Base-by-base conservation (phyloP, 176 grass and related monocot species). In the Microstegium vimineum region DNA sequence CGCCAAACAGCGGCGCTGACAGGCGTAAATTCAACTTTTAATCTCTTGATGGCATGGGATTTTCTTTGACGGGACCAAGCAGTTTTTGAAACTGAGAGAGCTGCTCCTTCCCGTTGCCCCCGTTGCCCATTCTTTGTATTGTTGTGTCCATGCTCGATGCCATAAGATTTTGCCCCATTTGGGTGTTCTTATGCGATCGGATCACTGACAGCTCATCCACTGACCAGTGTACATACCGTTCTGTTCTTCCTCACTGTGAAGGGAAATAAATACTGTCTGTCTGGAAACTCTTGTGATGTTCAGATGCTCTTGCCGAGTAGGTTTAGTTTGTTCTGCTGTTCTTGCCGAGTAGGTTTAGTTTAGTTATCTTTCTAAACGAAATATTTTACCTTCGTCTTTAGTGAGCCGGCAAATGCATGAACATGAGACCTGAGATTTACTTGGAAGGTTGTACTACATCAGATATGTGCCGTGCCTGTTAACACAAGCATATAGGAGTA, bases 1-100 rank as follows among this genome's bases (percentile, higher is more conserved):
- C 18, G 74, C 83, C 8, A 90, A 73, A 73, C 73, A 81, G 59
- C 26, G 61, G 69, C 46, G 40, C 26, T 86, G 62, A 90, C 32
- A 46, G 68, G 60, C 66, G 45, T 80, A 80, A 79, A 80, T 75
- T 80, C 42, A 63, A 22, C 59, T 32, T 83, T 65, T 68, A 66
- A 69, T 46, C 61, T n/a, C 61, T 63, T 80, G 60, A 63, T 30
- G 27, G 27, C 69, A 69, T 87, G 84, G 34, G n/a, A 59, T 59
- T 42, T 87, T 86, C 85, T 78, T 71, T 45, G n/a, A 65, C 33
- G 30, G 76, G 56, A 3, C 18, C 26, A 80, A 66, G 76, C 84
- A 74, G 60, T 64, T 86, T 52, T 80, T 2, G 32, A 78, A 23
- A 10, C 43, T 51, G 30, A 34, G 34, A 73, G 32, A 69, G 59